These are phyloP conservation scores for Trichoderma arundinaceum DNA, from an alignment of 2,329 filamentous ascomycete species.

Conservation along the genomic window DNA sequence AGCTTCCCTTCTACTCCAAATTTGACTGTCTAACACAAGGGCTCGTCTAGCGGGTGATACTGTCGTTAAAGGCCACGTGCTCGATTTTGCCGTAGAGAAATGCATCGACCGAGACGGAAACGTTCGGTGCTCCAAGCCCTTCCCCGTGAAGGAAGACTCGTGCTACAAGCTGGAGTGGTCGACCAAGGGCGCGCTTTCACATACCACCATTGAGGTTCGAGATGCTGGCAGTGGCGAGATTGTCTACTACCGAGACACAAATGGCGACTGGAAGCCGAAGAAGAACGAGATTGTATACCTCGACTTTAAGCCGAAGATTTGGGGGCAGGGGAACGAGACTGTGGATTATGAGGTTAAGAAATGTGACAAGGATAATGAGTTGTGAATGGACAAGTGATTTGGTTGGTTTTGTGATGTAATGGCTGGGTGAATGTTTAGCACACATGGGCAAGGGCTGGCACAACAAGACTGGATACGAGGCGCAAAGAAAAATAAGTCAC, in stretches of 20 bases:
- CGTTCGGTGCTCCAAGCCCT: conserved; percentile 16
- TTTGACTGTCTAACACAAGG: not conserved
- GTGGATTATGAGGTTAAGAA: conserved; percentile 19
- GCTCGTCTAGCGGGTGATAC: conserved; percentile 1
- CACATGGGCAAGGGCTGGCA: no score
- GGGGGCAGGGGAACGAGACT: conserved; percentile 22
- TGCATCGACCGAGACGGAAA: conserved; percentile 22
- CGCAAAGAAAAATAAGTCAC: no score
- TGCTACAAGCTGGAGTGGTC: conserved; percentile 17
- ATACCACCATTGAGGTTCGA: conserved; percentile 6
- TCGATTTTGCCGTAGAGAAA: conserved; percentile 19
- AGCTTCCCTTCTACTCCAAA: not conserved
- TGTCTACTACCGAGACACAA: conserved; percentile 7
- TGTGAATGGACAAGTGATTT: not conserved
- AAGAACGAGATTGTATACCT: conserved; percentile 20
- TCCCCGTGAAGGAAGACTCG: not conserved
- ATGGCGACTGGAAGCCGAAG: conserved; percentile 21
- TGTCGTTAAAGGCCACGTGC: conserved; percentile 6
- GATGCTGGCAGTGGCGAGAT: conserved; percentile 21
- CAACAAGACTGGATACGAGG: no score
- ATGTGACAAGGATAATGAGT: conserved; percentile 11
- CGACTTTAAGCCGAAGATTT: conserved; percentile 24
- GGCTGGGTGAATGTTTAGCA: no score
- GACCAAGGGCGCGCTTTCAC: not conserved
- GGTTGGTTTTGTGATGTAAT: no score